Percentiles rank a stretch among this genome's conserved stretches.
Evolutionary conservation across 2,329 filamentous ascomycete genomes (phyloP).

Genomic region (Verticillium dahliae): DNA sequence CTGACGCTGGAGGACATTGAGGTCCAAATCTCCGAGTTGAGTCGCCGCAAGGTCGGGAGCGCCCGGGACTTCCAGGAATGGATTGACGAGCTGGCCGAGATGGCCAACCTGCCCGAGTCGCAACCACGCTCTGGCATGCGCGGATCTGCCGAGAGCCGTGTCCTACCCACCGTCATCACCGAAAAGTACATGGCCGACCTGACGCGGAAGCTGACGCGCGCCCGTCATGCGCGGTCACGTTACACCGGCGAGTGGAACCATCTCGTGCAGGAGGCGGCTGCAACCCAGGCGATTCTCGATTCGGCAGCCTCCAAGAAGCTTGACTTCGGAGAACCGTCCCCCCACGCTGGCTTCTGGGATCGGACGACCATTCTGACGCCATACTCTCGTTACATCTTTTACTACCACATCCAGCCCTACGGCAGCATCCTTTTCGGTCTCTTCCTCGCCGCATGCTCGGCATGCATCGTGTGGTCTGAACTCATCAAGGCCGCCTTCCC

Average conservation of each 20-base stretch:
- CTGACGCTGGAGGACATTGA: constrained; percentile 76
- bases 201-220: constrained; percentile 73
- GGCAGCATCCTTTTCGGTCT: constrained; percentile 58
- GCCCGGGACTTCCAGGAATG: constrained; percentile 76
- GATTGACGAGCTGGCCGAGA: constrained; percentile 90
- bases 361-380: constrained; percentile 63
- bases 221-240: constrained; percentile 74
- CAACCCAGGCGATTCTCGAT: constrained; percentile 77
- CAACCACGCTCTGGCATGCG: constrained; percentile 35
- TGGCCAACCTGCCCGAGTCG: constrained; percentile 61
- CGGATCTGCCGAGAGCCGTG: constrained; percentile 35
- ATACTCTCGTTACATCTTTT: constrained; percentile 71
- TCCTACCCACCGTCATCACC: constrained; percentile 76
- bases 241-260: constrained; percentile 83
- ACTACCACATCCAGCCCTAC: constrained; percentile 68
- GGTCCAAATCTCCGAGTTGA: constrained; percentile 70
- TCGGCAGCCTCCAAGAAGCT: constrained; percentile 75
- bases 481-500: constrained; percentile 77
- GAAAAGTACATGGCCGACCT: constrained; percentile 89
- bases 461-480: constrained; percentile 89
- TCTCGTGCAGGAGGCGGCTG: constrained; percentile 65
- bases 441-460: constrained; percentile 67
- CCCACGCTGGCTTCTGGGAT: constrained; percentile 47
- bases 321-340: constrained; percentile 58
- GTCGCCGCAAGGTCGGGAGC: constrained; percentile 72